Base-by-base conservation (phyloP, 345 rosid genomes). In the Excoecaria agallocha region DNA sequence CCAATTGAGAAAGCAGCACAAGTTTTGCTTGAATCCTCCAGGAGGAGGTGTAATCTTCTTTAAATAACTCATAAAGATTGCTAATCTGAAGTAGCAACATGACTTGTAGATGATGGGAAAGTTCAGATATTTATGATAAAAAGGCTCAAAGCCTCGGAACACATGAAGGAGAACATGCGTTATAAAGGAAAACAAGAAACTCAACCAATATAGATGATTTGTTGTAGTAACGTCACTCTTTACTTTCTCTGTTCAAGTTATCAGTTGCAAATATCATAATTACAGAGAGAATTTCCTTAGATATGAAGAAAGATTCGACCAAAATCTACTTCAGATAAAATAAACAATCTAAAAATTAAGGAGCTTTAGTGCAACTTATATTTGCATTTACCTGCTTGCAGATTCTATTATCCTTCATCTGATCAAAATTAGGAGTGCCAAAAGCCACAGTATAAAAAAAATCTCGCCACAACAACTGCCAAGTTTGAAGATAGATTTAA, bases 371-470 rank as follows among this genome's bases (percentile, higher is more conserved):
- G 16, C 15, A 35, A 13, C 12, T 50, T 15, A 16, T 37, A 20
- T 5, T 8, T 38, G n/a, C 51, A n/a, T 38, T 12, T 78, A 88
- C 98, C 96, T 94, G 96, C 89, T 92, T 94, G 85, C 98, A 94
- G 64, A 94, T 88, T 70, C 60, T 79, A 71, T 94, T 92, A 54
- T 84, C 93, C 78, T 81, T 87, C 98, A 94, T 94, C 86, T 69
- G 81, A 77, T 92, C 95, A 85, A 94, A 92, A 70, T 92, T 89
- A 41, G 92, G 97, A 15, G 97, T 94, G 58, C 89, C 97, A 78
- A 85, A 87, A 51, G 97, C 97, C 73, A 82, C 93, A 30, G 98
- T 87, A 62, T 92, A 94, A 83, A 90, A 94, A 82, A 94, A 94
- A 30, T 94, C 98, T 71, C 97, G 82, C 97, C 98, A 94, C 48